Base-by-base conservation (phyloP, 768 basidiomycete genomes). In the Hypholoma fasciculare region DNA sequence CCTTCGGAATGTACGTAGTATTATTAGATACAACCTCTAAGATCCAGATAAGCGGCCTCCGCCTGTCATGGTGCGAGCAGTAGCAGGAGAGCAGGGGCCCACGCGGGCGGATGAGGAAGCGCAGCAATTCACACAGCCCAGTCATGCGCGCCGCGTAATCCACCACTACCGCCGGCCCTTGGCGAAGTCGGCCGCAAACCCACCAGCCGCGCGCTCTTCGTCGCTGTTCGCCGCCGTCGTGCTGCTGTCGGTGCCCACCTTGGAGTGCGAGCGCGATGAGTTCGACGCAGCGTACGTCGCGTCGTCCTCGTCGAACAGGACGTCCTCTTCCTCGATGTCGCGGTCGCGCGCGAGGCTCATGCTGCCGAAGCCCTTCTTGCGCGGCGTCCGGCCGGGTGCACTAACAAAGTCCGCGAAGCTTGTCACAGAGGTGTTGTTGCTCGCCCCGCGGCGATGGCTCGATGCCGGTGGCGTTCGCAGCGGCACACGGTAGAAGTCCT, bases 401-500 rank as follows among this genome's bases (percentile, higher is more conserved):
- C 78, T 81, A 52, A 86, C 80, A 65, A 88, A 87, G 66, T 89
- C 87, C 7, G 85, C 78, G 67, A 88, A 81, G 65, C 81, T 82
- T 6, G 86, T 75, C 36, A 82, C 69, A 27, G 80, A 82, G 39
- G 65, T 68, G 49, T 71, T 69, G 39, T 63, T 64, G 55, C 68
- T 67, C 14, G 61, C 53, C 38, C 64, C 68, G n/a, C 71, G 73
- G 26, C 76, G 72, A 53, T 72, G 71, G 1, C 68, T 67, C 17
- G 77, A 74, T 52, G 72, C 68, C 43, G 72, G 65, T 55, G 78
- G 78, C 8, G 78, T 74, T 61, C 82, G 82, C 30, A 86, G 74
- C 0, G 88, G 84, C 17, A 88, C 77, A 60, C 81, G 83, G 68
- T 90, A 89, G 64, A 89, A 84, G 58, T 88, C 87, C 56, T 87